phyloP scores from a whole-genome alignment of 257 asterid genomes.

The Ocimum tenuiflorum region DNA sequence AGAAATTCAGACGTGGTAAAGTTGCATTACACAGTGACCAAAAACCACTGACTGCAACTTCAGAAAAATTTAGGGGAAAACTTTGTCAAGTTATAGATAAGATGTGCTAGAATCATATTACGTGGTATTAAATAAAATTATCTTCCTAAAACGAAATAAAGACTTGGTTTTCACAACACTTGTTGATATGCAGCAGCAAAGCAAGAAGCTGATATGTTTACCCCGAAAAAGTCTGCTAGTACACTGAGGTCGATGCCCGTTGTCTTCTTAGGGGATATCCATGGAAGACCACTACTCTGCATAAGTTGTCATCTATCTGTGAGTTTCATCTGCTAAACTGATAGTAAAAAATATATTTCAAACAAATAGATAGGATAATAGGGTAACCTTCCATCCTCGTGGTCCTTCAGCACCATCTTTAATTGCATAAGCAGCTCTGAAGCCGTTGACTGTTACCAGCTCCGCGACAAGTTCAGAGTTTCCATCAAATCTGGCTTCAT shows the following conservation, averaged over 20 bases:
- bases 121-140: not conserved
- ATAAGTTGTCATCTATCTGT: conserved; percentile 16
- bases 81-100: not conserved
- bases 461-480: conserved; percentile 96
- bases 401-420: conserved; percentile 93
- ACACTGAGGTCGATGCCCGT: conserved; percentile 35
- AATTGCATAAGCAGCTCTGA: conserved; percentile 88
- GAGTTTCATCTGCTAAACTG: conserved; percentile 14
- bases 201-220: conserved; percentile 9
- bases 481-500: conserved; percentile 98
- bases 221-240: conserved; percentile 32
- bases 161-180: not conserved
- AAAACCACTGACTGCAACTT: not conserved
- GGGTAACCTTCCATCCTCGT: conserved; percentile 65
- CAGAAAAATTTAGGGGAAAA: not conserved
- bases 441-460: conserved; percentile 85
- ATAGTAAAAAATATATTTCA: not conserved
- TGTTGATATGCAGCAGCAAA: not conserved
- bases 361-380: not conserved
- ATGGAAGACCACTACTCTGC: conserved; percentile 95
- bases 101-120: not conserved
- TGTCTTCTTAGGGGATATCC: conserved; percentile 62
- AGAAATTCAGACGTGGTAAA: not conserved
- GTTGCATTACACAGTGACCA: not conserved
- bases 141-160: not conserved